phyloP scores from a whole-genome alignment of 164 flowering plant species.

The Magnolia officinalis region DNA sequence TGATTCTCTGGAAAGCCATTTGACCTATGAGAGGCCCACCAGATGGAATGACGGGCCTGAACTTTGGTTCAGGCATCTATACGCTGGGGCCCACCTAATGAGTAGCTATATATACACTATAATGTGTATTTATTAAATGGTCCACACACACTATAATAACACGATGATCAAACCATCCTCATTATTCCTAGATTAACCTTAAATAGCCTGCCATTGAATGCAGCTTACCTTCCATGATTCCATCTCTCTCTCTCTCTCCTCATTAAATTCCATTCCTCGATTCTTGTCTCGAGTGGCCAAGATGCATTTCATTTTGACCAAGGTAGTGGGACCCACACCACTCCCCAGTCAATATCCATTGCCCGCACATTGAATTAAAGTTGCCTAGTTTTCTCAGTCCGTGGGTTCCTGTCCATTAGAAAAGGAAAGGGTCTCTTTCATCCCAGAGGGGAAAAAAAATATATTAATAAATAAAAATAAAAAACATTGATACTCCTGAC shows the following conservation, averaged over 20 bases:
- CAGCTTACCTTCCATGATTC: no score
- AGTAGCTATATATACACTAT: no score
- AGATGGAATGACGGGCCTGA: no score
- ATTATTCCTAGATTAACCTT: not conserved
- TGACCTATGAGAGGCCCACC: no score
- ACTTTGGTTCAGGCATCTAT: no score
- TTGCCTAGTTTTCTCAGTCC: not conserved
- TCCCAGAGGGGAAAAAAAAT: not conserved
- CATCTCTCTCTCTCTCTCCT: no score
- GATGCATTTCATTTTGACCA: not conserved
- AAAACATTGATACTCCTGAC: no score
- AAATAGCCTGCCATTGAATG: not conserved
- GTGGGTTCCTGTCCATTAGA: not conserved
- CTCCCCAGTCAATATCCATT: not conserved
- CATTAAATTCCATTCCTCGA: not conserved
- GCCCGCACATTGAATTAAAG: not conserved
- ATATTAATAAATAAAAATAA: no score
- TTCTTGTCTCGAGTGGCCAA: not conserved
- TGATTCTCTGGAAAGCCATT: no score
- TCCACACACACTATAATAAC: not conserved
- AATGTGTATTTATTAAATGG: not conserved
- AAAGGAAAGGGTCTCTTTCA: not conserved
- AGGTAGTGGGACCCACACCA: not conserved
- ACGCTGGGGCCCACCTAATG: no score
- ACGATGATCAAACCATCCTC: not conserved